These are phyloP conservation scores for Xylaria sp. DNA, from an alignment of 2,329 filamentous ascomycete genomes.

Conservation along the genomic window DNA sequence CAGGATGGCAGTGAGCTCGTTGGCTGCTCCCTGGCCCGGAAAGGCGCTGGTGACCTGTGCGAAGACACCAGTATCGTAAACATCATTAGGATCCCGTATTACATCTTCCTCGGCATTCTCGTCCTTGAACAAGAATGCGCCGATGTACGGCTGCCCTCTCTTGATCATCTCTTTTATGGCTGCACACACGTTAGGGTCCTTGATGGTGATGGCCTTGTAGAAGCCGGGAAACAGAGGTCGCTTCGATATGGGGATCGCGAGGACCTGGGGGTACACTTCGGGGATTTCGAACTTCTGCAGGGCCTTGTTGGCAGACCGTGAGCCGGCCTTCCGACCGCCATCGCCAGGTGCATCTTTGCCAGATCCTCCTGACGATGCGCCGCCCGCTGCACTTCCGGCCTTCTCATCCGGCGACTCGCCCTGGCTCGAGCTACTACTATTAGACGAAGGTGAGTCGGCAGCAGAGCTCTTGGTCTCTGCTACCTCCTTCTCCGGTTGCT, in stretches of 20 bases:
- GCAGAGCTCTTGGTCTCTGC: constrained; percentile 41
- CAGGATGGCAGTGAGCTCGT: constrained; percentile 82
- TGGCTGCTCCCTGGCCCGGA: constrained; percentile 79
- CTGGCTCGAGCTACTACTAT: constrained; percentile 42
- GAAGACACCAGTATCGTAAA: constrained; percentile 94
- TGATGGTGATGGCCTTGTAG: constrained; percentile 97
- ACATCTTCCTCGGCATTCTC: constrained; percentile 90
- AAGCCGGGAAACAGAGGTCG: constrained; percentile 93
- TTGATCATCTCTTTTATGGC: constrained; percentile 97
- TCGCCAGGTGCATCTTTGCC: constrained; percentile 55
- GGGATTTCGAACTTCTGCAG: constrained; percentile 85
- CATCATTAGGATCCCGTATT: constrained; percentile 83
- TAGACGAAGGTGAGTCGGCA: constrained; percentile 40
- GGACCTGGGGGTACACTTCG: constrained; percentile 93
- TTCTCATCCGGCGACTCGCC: constrained; percentile 49
- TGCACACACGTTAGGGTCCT: constrained; percentile 82
- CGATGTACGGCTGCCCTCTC: constrained; percentile 93
- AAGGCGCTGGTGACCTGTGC: constrained; percentile 97
- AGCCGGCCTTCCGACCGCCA: constrained; percentile 61
- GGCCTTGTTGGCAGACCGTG: constrained; percentile 65
- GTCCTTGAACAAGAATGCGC: constrained; percentile 95
- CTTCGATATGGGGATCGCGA: constrained; percentile 93
- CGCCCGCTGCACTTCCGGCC: constrained; percentile 54
- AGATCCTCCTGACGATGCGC: constrained; percentile 43
- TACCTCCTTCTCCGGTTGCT: constrained; percentile 43